Conservation (phyloP, 2,329 filamentous ascomycete species). For the Gnomoniopsis sp. region DNA sequence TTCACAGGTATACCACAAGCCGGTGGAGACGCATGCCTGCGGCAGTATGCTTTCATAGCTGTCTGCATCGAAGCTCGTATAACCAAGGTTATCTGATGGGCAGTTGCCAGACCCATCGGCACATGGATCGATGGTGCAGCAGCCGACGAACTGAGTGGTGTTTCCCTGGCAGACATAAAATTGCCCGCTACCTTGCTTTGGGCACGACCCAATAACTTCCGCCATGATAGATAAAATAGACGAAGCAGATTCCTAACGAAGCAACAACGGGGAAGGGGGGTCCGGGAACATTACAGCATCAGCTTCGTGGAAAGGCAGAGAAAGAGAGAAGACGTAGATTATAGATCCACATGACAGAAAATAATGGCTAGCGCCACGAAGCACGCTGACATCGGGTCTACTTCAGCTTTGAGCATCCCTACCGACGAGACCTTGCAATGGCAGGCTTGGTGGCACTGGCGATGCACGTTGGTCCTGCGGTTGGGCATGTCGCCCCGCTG, state of each 20-base stretch:
- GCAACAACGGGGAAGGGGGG: no score
- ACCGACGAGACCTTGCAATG: no score
- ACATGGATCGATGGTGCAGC: slow-evolving; percentile 36
- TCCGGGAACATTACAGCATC: no score
- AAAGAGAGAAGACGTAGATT: no score
- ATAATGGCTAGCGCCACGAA: no score
- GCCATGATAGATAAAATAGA: neutral
- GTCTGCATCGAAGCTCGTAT: slow-evolving; percentile 27
- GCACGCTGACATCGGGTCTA: no score
- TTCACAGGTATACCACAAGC: slow-evolving; percentile 33
- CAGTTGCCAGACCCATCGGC: slow-evolving; percentile 29
- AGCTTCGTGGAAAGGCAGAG: no score
- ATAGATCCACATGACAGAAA: no score
- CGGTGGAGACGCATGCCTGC: slow-evolving; percentile 29
- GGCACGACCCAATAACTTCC: slow-evolving; percentile 23
- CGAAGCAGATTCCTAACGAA: neutral
- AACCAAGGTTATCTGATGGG: slow-evolving; percentile 26
- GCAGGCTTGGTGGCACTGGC: no score
- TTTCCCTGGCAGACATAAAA: slow-evolving; percentile 35
- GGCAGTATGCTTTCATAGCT: slow-evolving; percentile 25
- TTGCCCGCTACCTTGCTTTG: slow-evolving; percentile 20
- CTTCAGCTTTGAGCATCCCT: no score
- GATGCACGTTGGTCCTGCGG: no score
- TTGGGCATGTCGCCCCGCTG: no score
- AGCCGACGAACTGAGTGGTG: slow-evolving; percentile 34